phyloP scores from a whole-genome alignment of 495 filamentous ascomycete species.

The Thermothielavioides terrestris region DNA sequence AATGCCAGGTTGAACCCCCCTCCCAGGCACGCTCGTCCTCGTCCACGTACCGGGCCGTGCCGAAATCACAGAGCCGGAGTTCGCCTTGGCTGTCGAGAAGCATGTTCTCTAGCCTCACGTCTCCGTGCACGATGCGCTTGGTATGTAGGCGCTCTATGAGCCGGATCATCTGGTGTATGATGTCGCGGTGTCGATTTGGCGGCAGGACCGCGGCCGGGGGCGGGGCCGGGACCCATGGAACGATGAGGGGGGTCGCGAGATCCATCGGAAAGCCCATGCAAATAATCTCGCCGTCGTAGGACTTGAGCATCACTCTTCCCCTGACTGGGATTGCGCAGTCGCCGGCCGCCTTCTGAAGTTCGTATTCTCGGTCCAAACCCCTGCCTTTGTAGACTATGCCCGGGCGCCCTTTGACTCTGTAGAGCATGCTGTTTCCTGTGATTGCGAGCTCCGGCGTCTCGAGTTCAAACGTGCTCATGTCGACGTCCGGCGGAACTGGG shows the following conservation, averaged over 20 bases:
- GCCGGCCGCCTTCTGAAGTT: slow-evolving; percentile 4
- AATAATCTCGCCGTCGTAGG: not conserved
- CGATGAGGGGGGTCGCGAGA: not conserved
- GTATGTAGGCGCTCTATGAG: not conserved
- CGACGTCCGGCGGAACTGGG: slow-evolving; percentile 2
- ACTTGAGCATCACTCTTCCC: slow-evolving; percentile 1
- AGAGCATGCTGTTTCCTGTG: slow-evolving; percentile 3
- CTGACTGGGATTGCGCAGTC: not conserved
- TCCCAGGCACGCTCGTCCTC: slow-evolving; percentile 3
- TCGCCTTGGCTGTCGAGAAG: not conserved
- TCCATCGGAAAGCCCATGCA: slow-evolving; percentile 2
- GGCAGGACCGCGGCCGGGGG: not conserved
- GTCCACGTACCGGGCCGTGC: slow-evolving; percentile 1
- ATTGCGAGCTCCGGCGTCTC: not conserved
- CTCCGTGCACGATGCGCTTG: slow-evolving; percentile 3
- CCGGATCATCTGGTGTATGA: slow-evolving; percentile 6
- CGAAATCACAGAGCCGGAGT: slow-evolving; percentile 4
- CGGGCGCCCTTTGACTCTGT: not conserved
- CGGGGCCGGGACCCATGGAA: not conserved
- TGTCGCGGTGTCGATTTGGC: not conserved
- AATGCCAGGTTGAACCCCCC: not conserved
- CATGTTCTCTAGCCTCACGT: slow-evolving; percentile 5
- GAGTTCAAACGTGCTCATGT: not conserved
- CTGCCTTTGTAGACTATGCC: not conserved
- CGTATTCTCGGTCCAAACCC: not conserved